Percentiles rank a stretch among this genome's conserved stretches.
phyloP scores from a whole-genome alignment of 2,329 filamentous ascomycete species.

The Tolypocladium tropicale region DNA sequence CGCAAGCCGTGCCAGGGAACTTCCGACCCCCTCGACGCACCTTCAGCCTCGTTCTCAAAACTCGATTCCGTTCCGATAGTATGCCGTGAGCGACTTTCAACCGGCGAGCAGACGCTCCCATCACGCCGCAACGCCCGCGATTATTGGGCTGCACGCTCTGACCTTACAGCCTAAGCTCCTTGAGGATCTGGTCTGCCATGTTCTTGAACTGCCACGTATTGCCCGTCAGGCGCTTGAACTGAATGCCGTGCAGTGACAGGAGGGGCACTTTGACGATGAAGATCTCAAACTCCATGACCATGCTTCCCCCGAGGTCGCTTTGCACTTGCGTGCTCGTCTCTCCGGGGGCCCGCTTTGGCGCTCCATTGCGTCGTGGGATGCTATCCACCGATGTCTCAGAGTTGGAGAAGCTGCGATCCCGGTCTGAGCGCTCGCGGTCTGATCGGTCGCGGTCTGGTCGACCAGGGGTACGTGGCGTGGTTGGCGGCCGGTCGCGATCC shows the following conservation, averaged over 20 bases:
- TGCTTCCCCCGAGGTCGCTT: constrained; percentile 74
- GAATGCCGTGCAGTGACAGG: constrained; percentile 85
- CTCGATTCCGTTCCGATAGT: background rate
- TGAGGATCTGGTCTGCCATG: constrained; percentile 92
- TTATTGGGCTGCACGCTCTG: background rate
- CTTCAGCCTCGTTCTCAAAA: background rate
- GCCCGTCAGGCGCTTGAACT: constrained; percentile 93
- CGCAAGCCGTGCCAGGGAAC: background rate
- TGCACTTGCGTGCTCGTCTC: constrained; percentile 91
- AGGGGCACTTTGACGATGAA: constrained; percentile 96
- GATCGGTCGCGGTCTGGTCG: constrained; percentile 31
- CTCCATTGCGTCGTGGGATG: constrained; percentile 41
- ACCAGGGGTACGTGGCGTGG: constrained; percentile 32
- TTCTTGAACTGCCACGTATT: constrained; percentile 99
- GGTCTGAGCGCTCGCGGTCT: constrained; percentile 25
- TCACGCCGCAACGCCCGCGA: background rate
- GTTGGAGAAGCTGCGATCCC: constrained; percentile 68
- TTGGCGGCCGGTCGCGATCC: constrained; percentile 27
- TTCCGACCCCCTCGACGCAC: background rate
- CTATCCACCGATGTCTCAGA: constrained; percentile 81
- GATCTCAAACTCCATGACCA: constrained; percentile 87
- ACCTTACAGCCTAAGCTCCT: constrained; percentile 70
- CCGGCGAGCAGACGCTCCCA: background rate
- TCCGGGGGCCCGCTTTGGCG: constrained; percentile 54
- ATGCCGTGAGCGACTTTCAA: background rate